These are phyloP conservation scores for Sanghuangporus baumii DNA, from an alignment of 1,284 basidiomycete species.

Conservation along the genomic window DNA sequence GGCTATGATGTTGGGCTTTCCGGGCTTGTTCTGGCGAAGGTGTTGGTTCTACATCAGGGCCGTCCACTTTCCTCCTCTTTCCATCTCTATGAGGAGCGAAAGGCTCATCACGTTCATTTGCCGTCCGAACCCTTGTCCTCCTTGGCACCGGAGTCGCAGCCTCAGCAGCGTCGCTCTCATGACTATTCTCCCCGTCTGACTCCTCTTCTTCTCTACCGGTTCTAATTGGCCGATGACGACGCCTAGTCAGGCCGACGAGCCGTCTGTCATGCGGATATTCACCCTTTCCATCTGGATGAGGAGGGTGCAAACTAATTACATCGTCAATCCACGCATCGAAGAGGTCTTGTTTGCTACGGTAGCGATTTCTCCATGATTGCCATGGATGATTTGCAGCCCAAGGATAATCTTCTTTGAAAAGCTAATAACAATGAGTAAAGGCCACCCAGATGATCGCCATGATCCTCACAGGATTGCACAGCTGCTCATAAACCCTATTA, in stretches of 20 bases:
- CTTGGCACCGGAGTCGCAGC: not conserved
- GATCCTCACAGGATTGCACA: conserved; percentile 28
- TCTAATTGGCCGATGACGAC: not conserved
- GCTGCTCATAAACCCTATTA: conserved; percentile 28
- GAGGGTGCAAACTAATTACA: not conserved
- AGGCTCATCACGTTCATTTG: no score
- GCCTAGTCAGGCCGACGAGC: not conserved
- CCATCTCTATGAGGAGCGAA: not conserved
- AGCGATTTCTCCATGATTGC: conserved; percentile 52
- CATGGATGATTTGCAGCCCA: conserved; percentile 39
- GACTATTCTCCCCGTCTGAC: not conserved
- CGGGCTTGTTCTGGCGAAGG: not conserved
- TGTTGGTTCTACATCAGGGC: not conserved
- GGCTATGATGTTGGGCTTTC: not conserved
- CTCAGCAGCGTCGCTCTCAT: not conserved
- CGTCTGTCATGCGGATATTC: not conserved
- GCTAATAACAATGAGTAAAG: not conserved
- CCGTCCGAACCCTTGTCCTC: no score
- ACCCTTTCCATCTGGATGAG: conserved; percentile 7
- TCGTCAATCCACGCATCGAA: conserved; percentile 38
- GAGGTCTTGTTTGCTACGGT: conserved; percentile 33
- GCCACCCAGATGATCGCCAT: not conserved
- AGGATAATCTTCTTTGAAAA: conserved; percentile 11
- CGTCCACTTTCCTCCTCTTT: not conserved
- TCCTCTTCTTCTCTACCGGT: not conserved